Base-by-base conservation (phyloP, 2,329 filamentous ascomycete species). In the Septoria petroselini region DNA sequence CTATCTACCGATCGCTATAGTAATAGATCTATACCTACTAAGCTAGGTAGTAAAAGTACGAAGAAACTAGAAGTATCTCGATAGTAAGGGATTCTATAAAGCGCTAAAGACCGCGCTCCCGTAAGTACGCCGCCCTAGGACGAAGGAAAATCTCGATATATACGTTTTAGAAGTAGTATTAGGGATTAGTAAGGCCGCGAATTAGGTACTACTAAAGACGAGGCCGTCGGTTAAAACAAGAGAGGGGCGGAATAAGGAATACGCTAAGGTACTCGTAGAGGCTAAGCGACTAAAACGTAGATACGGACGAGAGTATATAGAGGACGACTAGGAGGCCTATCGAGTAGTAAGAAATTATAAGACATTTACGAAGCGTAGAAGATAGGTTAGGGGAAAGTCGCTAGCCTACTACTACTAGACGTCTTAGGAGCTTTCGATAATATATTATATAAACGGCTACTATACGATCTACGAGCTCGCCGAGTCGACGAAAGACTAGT, bases 331-430 rank as follows among this genome's bases (percentile, higher is more conserved):
- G 33, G 9, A 37, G 15, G 33, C 33, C 33, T 37, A 37, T 37
- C 14, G 14, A 37, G 33, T 17, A 41, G 39, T 14, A 41, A 41
- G 39, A 41, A 41, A 41, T 41, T 14, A 41, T 30, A 41, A 41
- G 18, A 41, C 14, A 30, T 30, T 30, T 30, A 30, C 12, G 12
- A 30, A 30, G 27, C 12, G 12, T 30, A 30, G 27, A 30, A 30
- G 7, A 30, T 30, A 30, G 27, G 12, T 7, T 30, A 30, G 27
- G 12, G 27, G 27, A 30, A 30, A 30, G 27, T 30, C 27, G 27
- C 27, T 30, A 30, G 27, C 27, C 27, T 30, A 30, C 27, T 30
- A 30, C 27, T 30, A 30, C 27, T 30, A 30, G 27, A 30, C 12
- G 12, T 30, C 27, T 30, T 12, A 7, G 12, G 27, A 30, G 27